Conservation (phyloP, 768 basidiomycete genomes). For the Leccinum rimulosum region DNA sequence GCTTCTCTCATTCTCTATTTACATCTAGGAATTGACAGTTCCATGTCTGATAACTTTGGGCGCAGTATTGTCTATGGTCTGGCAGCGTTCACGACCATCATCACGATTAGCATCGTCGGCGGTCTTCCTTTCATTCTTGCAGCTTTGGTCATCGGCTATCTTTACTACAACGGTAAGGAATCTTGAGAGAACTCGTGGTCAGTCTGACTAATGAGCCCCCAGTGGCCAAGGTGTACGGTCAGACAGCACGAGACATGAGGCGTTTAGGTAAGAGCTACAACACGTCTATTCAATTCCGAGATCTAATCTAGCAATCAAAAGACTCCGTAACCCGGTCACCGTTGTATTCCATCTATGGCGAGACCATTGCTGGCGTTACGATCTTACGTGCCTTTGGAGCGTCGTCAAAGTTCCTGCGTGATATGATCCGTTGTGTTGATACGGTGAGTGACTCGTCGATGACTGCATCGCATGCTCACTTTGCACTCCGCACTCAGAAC, state of each 20-base stretch:
- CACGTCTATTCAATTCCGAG: not conserved
- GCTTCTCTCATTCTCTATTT: constrained; percentile 11
- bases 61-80: constrained; percentile 70
- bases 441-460: constrained; percentile 47
- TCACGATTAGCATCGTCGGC: constrained; percentile 76
- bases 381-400: constrained; percentile 84
- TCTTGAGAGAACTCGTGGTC: not conserved
- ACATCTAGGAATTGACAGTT: constrained; percentile 71
- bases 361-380: constrained; percentile 50
- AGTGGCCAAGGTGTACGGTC: constrained; percentile 61
- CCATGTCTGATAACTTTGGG: constrained; percentile 81
- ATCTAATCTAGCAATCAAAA: constrained; percentile 13
- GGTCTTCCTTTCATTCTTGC: constrained; percentile 72
- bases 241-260: constrained; percentile 85
- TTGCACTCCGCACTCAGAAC: constrained; percentile 36
- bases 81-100: constrained; percentile 67
- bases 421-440: constrained; percentile 81
- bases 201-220: constrained; percentile 7
- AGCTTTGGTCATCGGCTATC: constrained; percentile 47
- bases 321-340: constrained; percentile 51
- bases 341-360: constrained; percentile 45
- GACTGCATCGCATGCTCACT: not conserved
- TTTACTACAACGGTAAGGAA: constrained; percentile 71
- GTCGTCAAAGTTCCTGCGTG: constrained; percentile 79
- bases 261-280: constrained; percentile 52